Evolutionary conservation across 2,329 filamentous ascomycete species (phyloP).

Genomic region (Madurella mycetomatis): DNA sequence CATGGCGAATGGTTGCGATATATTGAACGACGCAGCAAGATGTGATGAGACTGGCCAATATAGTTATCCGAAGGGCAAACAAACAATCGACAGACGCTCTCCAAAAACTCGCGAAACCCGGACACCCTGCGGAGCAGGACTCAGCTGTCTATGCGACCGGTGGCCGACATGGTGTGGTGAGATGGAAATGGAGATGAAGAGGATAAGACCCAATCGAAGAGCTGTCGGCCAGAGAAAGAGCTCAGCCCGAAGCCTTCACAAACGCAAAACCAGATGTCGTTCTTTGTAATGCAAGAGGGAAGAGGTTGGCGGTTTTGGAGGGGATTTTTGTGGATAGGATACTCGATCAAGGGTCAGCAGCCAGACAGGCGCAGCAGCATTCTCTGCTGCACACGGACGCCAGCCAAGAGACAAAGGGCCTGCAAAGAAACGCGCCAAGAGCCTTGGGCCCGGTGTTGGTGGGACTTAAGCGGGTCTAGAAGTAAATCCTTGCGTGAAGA

Average conservation of each 20-base stretch:
- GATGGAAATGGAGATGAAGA: not conserved
- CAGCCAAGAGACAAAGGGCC: not conserved
- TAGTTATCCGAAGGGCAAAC: not conserved
- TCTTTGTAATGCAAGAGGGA: not conserved
- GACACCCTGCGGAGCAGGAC: slow-evolving; percentile 5
- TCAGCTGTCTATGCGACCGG: slow-evolving; percentile 8
- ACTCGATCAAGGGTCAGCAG: not conserved
- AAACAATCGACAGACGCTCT: not conserved
- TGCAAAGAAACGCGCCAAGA: not conserved
- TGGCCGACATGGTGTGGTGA: slow-evolving; percentile 9
- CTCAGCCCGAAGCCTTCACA: not conserved
- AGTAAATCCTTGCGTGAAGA: not conserved
- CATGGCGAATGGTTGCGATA: slow-evolving; percentile 8
- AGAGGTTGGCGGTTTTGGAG: not conserved
- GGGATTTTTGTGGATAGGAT: not conserved
- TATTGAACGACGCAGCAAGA: not conserved
- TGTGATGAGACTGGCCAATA: not conserved
- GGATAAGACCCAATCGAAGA: not conserved
- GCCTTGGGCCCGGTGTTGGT: not conserved
- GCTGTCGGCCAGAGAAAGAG: not conserved
- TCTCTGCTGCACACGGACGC: not conserved
- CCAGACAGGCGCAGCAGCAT: not conserved
- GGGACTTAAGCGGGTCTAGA: not conserved
- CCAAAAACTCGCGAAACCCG: not conserved
- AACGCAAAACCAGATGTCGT: not conserved